phyloP scores from a whole-genome alignment of 23 red algal genomes.

The Gracilaria vermiculophylla region DNA sequence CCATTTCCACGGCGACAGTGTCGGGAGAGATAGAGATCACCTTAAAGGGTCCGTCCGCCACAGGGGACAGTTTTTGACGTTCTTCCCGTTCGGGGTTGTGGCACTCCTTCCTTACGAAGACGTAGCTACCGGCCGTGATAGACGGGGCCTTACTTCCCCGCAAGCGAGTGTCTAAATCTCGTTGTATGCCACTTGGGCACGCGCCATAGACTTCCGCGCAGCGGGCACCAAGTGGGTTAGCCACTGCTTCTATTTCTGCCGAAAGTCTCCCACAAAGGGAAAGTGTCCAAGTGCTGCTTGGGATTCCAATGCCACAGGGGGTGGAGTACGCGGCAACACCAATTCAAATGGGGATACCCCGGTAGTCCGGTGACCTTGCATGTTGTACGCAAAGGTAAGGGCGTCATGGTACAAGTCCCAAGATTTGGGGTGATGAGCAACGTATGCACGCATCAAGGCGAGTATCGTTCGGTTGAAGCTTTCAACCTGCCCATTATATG shows the following conservation, averaged over 20 bases:
- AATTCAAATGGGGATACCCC: not conserved
- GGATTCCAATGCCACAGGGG: not conserved
- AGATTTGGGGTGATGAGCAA: not conserved
- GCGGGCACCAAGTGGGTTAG: not conserved
- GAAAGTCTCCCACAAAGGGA: not conserved
- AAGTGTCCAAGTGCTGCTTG: not conserved
- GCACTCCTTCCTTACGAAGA: constrained; percentile 28
- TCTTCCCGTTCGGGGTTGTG: not conserved
- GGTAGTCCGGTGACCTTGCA: not conserved
- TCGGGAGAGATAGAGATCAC: not conserved
- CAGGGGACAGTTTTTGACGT: constrained; percentile 22
- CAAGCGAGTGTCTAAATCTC: not conserved
- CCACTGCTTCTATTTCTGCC: not conserved
- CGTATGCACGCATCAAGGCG: not conserved
- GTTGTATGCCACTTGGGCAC: not conserved
- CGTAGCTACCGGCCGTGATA: not conserved
- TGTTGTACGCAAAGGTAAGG: constrained; percentile 1
- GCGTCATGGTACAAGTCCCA: constrained; percentile 3
- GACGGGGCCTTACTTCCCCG: not conserved
- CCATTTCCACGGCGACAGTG: not conserved
- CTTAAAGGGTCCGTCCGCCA: constrained; percentile 34
- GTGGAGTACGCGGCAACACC: not conserved
- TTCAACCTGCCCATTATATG: constrained; percentile 32
- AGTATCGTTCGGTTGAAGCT: not conserved
- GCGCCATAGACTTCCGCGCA: too few species aligned